A percentile compares a stretch with the other conserved stretches of the same genome.
These are phyloP conservation scores for Metschnikowia colocasiae DNA, from an alignment of 805 yeast species.

Conservation along the genomic window DNA sequence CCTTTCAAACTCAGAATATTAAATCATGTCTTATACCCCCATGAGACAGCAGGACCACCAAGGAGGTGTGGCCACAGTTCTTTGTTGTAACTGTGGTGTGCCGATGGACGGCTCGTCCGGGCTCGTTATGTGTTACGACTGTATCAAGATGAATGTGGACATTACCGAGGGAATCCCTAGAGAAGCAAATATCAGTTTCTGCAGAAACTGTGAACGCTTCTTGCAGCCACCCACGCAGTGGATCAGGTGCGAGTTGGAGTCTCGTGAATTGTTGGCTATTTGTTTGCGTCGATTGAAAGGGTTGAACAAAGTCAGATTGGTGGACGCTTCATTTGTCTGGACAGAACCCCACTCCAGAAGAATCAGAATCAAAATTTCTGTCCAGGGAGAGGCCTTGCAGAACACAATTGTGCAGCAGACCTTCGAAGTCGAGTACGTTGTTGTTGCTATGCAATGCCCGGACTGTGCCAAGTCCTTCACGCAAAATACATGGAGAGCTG, in stretches of 20 bases:
- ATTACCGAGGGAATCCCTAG: slow-evolving; percentile 90
- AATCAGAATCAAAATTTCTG: slow-evolving; percentile 83
- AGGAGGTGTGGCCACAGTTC: slow-evolving; percentile 66
- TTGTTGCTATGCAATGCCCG: slow-evolving; percentile 94
- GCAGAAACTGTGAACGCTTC: slow-evolving; percentile 96
- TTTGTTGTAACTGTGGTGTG: slow-evolving; percentile 97
- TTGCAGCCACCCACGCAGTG: slow-evolving; percentile 93
- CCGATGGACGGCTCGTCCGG: slow-evolving; percentile 96
- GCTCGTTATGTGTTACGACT: slow-evolving; percentile 93
- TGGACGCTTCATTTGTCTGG: slow-evolving; percentile 96
- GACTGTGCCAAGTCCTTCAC: slow-evolving; percentile 98
- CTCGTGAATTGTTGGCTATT: slow-evolving; percentile 86
- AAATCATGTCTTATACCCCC: slow-evolving; percentile 20
- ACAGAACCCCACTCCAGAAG: slow-evolving; percentile 99
- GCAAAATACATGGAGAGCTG: slow-evolving; percentile 96
- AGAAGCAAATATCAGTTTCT: slow-evolving; percentile 88
- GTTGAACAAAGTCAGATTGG: slow-evolving; percentile 74
- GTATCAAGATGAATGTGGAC: slow-evolving; percentile 90
- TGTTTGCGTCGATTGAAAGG: slow-evolving; percentile 88
- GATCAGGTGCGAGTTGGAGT: slow-evolving; percentile 87
- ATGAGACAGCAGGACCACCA: slow-evolving; percentile 13
- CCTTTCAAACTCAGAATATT: background rate
- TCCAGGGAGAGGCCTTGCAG: slow-evolving; percentile 93
- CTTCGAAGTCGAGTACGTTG: slow-evolving; percentile 91
- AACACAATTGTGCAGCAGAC: slow-evolving; percentile 91